Evolutionary conservation across 1,284 basidiomycete species (phyloP).

Genomic region (Marasmius sp.): DNA sequence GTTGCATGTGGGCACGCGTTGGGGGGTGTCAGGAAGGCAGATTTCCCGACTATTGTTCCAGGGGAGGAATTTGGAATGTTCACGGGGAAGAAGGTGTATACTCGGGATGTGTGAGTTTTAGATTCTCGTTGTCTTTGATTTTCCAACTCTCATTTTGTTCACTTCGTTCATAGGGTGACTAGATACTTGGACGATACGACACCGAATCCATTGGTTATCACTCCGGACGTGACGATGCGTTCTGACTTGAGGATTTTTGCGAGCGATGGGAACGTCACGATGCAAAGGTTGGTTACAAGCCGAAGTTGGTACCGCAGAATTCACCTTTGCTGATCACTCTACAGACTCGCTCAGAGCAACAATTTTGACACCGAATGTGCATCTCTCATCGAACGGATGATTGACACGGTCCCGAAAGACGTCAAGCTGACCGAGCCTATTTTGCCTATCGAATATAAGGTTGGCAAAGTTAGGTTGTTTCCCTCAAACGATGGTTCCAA

Average conservation of each 20-base stretch:
- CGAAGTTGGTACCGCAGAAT: background rate
- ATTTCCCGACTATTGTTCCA: conserved; percentile 35
- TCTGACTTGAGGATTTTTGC: conserved; percentile 38
- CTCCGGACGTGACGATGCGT: conserved; percentile 31
- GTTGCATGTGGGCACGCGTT: conserved; percentile 41
- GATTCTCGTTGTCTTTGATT: background rate
- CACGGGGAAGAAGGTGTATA: conserved; percentile 13
- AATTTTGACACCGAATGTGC: conserved; percentile 9
- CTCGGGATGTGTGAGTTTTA: conserved; percentile 32
- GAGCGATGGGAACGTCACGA: conserved; percentile 35
- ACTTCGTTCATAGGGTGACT: conserved; percentile 25
- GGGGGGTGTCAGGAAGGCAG: conserved; percentile 32
- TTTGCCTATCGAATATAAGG: conserved; percentile 8
- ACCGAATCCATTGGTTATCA: conserved; percentile 33
- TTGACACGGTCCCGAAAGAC: conserved; percentile 15
- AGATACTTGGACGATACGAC: conserved; percentile 37
- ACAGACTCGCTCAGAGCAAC: background rate
- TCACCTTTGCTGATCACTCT: background rate
- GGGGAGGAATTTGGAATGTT: too few relatives aligned
- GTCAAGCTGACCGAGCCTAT: conserved; percentile 10
- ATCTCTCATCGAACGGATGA: conserved; percentile 11
- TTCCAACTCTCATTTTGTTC: background rate
- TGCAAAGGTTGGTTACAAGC: conserved; percentile 23
- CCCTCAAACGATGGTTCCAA: background rate
- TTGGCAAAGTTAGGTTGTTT: background rate